Evolutionary conservation across 169 alveolate species (phyloP).

Genomic region (Plasmodium coatneyi): DNA sequence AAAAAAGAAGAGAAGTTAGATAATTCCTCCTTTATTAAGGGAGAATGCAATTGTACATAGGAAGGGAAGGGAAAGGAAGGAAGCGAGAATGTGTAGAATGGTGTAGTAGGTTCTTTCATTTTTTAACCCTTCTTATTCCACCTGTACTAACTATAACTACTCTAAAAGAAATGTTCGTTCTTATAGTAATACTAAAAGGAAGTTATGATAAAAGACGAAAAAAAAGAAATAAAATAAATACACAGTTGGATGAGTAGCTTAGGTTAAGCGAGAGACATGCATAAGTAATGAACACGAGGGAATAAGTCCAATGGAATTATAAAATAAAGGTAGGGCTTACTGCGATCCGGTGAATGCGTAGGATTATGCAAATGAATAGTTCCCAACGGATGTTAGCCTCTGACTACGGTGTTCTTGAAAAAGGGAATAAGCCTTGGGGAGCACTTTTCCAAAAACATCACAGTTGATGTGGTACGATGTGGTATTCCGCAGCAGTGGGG

Average conservation of each 20-base stretch:
- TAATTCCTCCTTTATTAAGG: too few species aligned
- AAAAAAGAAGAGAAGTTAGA: too few species aligned
- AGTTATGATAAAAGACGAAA: too few species aligned
- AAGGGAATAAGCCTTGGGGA: not conserved
- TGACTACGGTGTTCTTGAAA: not conserved
- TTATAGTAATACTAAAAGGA: too few species aligned
- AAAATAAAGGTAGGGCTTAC: not conserved
- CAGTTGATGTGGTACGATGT: not conserved
- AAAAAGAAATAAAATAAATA: too few species aligned
- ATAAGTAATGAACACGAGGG: not conserved
- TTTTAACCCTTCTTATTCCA: too few species aligned
- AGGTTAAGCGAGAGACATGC: not conserved
- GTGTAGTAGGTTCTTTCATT: too few species aligned
- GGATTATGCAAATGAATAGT: not conserved
- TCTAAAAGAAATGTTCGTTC: too few species aligned
- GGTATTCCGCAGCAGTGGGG: not conserved
- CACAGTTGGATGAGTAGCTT: not conserved
- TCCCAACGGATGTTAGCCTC: not conserved
- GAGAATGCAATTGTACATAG: too few species aligned
- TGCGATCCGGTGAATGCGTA: not conserved
- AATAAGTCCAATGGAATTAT: not conserved
- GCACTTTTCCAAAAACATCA: not conserved
- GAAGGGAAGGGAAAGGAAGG: too few species aligned
- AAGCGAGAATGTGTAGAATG: too few species aligned
- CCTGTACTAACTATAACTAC: too few species aligned